Base-by-base conservation (phyloP, 1,284 basidiomycete genomes). In the Veloporphyrellus conicus region DNA sequence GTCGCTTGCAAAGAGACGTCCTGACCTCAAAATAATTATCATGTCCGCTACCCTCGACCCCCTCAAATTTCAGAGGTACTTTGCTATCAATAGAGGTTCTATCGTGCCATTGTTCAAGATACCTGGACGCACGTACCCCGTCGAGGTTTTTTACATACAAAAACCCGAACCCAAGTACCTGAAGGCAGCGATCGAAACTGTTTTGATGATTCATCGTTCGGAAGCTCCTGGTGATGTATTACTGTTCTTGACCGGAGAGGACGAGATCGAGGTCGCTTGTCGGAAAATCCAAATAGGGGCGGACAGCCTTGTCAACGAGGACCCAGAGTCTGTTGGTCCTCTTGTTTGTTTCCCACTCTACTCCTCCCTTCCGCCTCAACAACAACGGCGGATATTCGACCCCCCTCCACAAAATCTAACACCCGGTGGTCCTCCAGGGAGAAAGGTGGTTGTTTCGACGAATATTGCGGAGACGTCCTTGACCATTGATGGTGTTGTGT, bases 51-150 rank as follows among this genome's bases (percentile, higher is more conserved):
- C 96, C 1, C 76, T 99, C n/a, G 95, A 99, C 61, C 95, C 96
- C 36, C 94, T 96, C 66, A 99, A 99, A 74, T 99, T 99, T 70
- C 94, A 94, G 8, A 93, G 91, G 60, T 99, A 98, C 78, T 99
- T 99, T 76, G n/a, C n/a, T n/a, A n/a, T n/a, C n/a, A n/a, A n/a
- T n/a, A n/a, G n/a, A n/a, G n/a, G n/a, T n/a, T 96, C 87, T 67
- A 91, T 89, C 18, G 98, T 94, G 69, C 94, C 95, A 11, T 98
- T 99, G 71, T 98, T 99, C 77, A 97, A 95, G n/a, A 99, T 99
- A 57, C 95, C 96, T 12, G 96, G 96, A 56, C 86, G 94, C 59
- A 94, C 94, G n/a, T 98, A 90, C 71, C 95, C 95, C 3, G 96
- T 99, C 54, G 96, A 99, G 69, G 81, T 93, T 36, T 75, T 99